Evolutionary conservation across 306 rosid species (phyloP).

Genomic region (Prunus salicina): DNA sequence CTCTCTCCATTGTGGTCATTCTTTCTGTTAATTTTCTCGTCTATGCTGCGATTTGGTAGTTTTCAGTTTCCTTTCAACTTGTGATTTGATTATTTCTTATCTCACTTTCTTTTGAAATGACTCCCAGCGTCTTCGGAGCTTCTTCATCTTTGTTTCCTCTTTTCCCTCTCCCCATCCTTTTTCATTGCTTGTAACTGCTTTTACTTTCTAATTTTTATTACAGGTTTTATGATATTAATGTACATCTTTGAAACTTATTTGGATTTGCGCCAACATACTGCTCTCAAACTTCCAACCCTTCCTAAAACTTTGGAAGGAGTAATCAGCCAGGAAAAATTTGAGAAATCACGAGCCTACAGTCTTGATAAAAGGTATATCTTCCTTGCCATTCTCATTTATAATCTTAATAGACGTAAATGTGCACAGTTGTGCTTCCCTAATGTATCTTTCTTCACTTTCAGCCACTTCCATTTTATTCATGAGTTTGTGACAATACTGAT

Average conservation of each 20-base stretch:
- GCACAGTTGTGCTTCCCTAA: neutral
- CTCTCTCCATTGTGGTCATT: neutral
- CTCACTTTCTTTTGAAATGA: neutral
- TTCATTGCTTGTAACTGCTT: neutral
- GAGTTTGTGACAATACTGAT: slow-evolving; percentile 83
- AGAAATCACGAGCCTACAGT: slow-evolving; percentile 88
- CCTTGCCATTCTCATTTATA: neutral
- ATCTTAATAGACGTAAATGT: neutral
- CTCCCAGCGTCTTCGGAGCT: neutral
- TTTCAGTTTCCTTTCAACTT: neutral
- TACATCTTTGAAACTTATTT: slow-evolving; percentile 82
- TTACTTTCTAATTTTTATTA: neutral
- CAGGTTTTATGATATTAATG: slow-evolving; percentile 92
- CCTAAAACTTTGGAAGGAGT: slow-evolving; percentile 90
- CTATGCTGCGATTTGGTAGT: neutral
- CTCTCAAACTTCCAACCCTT: slow-evolving; percentile 78
- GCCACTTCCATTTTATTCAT: slow-evolving; percentile 87
- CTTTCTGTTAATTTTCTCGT: neutral
- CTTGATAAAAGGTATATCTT: slow-evolving; percentile 81
- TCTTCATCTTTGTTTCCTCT: too few species aligned
- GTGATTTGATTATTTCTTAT: neutral
- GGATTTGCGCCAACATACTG: slow-evolving; percentile 86
- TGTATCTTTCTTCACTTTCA: slow-evolving; percentile 37
- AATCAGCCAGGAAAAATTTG: slow-evolving; percentile 89
- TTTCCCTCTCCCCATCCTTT: neutral